These are phyloP conservation scores for Davidsoniella eucalypti DNA, from an alignment of 2,329 filamentous ascomycete genomes.

Conservation along the genomic window DNA sequence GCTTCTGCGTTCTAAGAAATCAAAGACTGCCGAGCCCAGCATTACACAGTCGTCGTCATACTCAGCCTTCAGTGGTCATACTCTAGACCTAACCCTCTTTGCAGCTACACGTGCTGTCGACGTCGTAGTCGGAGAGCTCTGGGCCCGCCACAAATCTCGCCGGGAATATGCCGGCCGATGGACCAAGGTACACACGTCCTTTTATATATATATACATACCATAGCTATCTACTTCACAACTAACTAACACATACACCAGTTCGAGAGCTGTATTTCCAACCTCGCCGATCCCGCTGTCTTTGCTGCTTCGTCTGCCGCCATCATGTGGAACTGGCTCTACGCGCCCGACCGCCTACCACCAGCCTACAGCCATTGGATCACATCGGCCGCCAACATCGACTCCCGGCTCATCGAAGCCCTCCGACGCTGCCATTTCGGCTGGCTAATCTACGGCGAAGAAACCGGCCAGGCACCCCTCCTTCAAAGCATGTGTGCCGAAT, in stretches of 20 bases:
- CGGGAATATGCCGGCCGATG: slow-evolving; percentile 29
- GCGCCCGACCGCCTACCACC: slow-evolving; percentile 50
- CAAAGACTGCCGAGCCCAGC: slow-evolving; percentile 14
- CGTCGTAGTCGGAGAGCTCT: slow-evolving; percentile 48
- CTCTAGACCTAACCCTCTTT: slow-evolving; percentile 71
- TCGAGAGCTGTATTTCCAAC: slow-evolving; percentile 21
- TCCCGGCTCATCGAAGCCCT: slow-evolving; percentile 57
- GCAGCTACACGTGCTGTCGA: slow-evolving; percentile 56
- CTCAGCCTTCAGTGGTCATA: slow-evolving; percentile 27
- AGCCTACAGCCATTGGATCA: slow-evolving; percentile 70
- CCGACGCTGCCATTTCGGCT: slow-evolving; percentile 44
- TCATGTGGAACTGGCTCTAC: slow-evolving; percentile 90
- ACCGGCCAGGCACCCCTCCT: slow-evolving; percentile 54
- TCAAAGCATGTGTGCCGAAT: slow-evolving; percentile 55
- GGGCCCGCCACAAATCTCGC: slow-evolving; percentile 34
- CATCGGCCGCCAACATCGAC: slow-evolving; percentile 59
- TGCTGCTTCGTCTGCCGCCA: slow-evolving; percentile 50
- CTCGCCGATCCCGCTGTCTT: slow-evolving; percentile 53
- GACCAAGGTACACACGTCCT: slow-evolving; percentile 25
- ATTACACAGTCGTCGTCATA: slow-evolving; percentile 21
- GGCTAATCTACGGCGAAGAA: slow-evolving; percentile 56
- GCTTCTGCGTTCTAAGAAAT: slow-evolving; percentile 40
- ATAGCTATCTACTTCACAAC: background rate
- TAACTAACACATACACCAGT: slow-evolving; percentile 12
- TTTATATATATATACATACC: background rate